A percentile compares a stretch with the other conserved stretches of the same genome.
These are phyloP conservation scores for Cryptosporidium ryanae DNA, from an alignment of 169 alveolate genomes.

Conservation along the genomic window DNA sequence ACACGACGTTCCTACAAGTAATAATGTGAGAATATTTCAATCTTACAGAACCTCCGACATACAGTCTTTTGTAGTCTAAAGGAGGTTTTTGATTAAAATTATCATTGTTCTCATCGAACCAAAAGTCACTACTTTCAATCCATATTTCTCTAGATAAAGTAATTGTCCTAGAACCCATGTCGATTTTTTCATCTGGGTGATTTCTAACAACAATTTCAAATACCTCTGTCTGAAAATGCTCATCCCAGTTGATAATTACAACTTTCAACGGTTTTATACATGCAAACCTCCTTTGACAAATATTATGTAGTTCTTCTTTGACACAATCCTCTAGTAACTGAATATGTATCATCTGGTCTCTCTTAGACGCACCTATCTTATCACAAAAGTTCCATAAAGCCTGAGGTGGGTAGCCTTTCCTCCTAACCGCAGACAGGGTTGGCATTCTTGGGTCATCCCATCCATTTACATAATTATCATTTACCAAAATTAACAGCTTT, in stretches of 20 bases:
- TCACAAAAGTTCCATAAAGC: constrained; percentile 90
- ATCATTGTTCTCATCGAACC: constrained; percentile 26
- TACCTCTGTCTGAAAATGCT: constrained; percentile 74
- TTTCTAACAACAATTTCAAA: constrained; percentile 76
- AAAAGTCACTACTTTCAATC: constrained; percentile 73
- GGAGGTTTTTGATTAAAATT: constrained; percentile 39
- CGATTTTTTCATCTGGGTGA: constrained; percentile 65
- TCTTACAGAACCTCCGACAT: constrained; percentile 52
- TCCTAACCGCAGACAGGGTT: constrained; percentile 96
- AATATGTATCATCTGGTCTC: constrained; percentile 92
- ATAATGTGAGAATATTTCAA: constrained; percentile 46
- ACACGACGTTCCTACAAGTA: constrained; percentile 38
- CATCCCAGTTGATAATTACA: constrained; percentile 79
- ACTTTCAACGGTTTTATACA: constrained; percentile 88
- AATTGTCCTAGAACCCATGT: constrained; percentile 51
- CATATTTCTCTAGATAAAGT: constrained; percentile 35
- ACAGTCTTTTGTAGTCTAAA: constrained; percentile 41
- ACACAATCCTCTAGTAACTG: constrained; percentile 94
- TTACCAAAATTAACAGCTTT: constrained; percentile 93
- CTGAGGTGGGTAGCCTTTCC: constrained; percentile 96
- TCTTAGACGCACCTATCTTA: constrained; percentile 95
- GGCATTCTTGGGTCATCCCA: constrained; percentile 99
- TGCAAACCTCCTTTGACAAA: constrained; percentile 88
- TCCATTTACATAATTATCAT: constrained; percentile 91
- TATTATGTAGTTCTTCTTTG: constrained; percentile 86